Evolutionary conservation across 202 grass and related monocot genomes (phyloP), one percentile per base, ranked within the genome.

Genomic region (Zizania palustris): DNA sequence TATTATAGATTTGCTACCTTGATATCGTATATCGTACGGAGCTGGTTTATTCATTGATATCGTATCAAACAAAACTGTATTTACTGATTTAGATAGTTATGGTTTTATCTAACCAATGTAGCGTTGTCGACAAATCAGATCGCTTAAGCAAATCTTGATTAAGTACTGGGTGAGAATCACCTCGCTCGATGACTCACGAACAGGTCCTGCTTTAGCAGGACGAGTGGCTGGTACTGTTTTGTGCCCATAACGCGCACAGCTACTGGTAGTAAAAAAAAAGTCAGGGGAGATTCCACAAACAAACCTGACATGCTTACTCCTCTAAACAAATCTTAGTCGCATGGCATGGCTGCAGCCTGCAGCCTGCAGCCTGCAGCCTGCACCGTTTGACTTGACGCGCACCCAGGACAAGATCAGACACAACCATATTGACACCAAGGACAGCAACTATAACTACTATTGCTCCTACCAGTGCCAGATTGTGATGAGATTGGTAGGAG

Each of bases 401-500:
- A 20, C n/a, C n/a, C 7, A 54, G 51, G 72, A 75, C 57, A 61
- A n/a, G 51, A 13, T 59, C 22, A 60, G 72, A 62, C 49, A 44
- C 63, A 18, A 67, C 50, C 2, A 54, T 54, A 6, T 15, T 15
- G 63, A 57, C 37, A 22, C 15, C 22, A 66, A 54, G 3, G 5
- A 45, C 54, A 12, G 11, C 46, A 49, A 38, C 7, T 16, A 67
- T 33, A 49, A 38, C 7, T 16, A 67, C 41, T 15, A 34, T 15
- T 20, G 20, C 5, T 3, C 46, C 15, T 38, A 28, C 28, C 28
- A 28, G 28, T 28, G 28, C 28, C 28, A 28, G 28, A 28, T 28
- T 28, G 28, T 28, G 28, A 28, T 28, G 28, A 28, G 28, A 28
- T 8, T 37, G 45, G 1, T 38, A 40, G 13, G 12, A 42, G 21